Base-by-base conservation (phyloP, 1,139 yeast species). In the Geotrichum siamense region DNA sequence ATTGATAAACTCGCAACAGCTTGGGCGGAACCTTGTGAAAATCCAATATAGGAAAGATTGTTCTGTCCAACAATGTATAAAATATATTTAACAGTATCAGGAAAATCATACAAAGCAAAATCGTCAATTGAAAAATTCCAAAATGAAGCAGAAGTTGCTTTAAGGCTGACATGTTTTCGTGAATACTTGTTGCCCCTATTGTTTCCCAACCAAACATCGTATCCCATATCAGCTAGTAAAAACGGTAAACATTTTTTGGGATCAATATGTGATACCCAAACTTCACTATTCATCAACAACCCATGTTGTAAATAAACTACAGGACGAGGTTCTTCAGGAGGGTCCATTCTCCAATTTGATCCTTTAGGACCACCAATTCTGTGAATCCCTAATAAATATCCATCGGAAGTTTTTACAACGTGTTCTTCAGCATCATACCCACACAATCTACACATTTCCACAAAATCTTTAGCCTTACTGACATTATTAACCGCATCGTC, bases 11-110 rank as follows among this genome's bases (percentile, higher is more conserved):
- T 72, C 1, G 95, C 94, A 63, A 87, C 81, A 33, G 85, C 85
- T 61, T 87, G 96, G 1, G 96, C 94, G 1, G 93, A 80, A 5
- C 96, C 96, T 61, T 87, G 96, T 39, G 87, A 78, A 58, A 87
- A 87, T 1, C 96, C 96, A 54, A 87, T 72, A 58, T 85, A 86
- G 1, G 78, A 74, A 37, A 86, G 64, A 16, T 68, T 58, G 20
- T 57, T 51, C 34, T 64, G 65, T 6, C 60, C 55, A 3, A 82
- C 73, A 41, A 68, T 64, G 17, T 65, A 57, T 39, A 79, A 58
- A 29, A 86, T 75, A 59, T 83, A 82, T 52, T 75, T 74, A 10
- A 86, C 71, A 5, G 82, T 71, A 53, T 80, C 77, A 1, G 95
- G 96, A 35, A 86, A 83, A 59, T 86, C 96, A 57, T 74, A 82